phyloP scores from a whole-genome alignment of 2,329 filamentous ascomycete genomes.

The Arthrinium phaeospermum region DNA sequence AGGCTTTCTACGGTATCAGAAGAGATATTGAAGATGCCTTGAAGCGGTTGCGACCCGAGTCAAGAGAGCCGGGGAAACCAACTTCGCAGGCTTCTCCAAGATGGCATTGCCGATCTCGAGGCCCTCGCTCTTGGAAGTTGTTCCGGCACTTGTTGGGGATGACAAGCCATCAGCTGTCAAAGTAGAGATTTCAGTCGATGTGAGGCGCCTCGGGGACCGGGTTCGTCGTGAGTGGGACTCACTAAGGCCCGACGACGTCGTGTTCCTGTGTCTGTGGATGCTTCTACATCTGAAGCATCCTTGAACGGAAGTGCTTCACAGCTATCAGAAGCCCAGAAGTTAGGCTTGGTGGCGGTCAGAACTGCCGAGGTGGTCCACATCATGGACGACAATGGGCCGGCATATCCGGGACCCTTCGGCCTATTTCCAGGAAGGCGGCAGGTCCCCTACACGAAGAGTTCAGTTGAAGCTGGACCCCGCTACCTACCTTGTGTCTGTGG shows the following conservation, averaged over 20 bases:
- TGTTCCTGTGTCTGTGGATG: slow-evolving; percentile 80
- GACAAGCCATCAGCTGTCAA: slow-evolving; percentile 82
- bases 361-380: slow-evolving; percentile 87
- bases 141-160: slow-evolving; percentile 82
- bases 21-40: slow-evolving; percentile 87
- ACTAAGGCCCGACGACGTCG: slow-evolving; percentile 82
- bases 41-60: slow-evolving; percentile 77
- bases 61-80: slow-evolving; percentile 67
- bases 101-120: slow-evolving; percentile 91
- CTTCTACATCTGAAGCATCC: slow-evolving; percentile 55
- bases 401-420: slow-evolving; percentile 68
- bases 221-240: slow-evolving; percentile 89
- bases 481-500: slow-evolving; percentile 80
- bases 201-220: slow-evolving; percentile 77
- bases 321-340: slow-evolving; percentile 60
- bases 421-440: slow-evolving; percentile 67
- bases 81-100: slow-evolving; percentile 83
- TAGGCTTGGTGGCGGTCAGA: slow-evolving; percentile 74
- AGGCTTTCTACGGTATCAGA: slow-evolving; percentile 91
- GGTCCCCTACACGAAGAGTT: slow-evolving; percentile 69
- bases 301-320: slow-evolving; percentile 58
- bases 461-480: slow-evolving; percentile 81
- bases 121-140: slow-evolving; percentile 85
- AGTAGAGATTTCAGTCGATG: slow-evolving; percentile 84
- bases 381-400: slow-evolving; percentile 82